Percentiles rank a stretch among this genome's conserved stretches.
Conservation (phyloP, 768 basidiomycete species). For the Naganishia antarctica region DNA sequence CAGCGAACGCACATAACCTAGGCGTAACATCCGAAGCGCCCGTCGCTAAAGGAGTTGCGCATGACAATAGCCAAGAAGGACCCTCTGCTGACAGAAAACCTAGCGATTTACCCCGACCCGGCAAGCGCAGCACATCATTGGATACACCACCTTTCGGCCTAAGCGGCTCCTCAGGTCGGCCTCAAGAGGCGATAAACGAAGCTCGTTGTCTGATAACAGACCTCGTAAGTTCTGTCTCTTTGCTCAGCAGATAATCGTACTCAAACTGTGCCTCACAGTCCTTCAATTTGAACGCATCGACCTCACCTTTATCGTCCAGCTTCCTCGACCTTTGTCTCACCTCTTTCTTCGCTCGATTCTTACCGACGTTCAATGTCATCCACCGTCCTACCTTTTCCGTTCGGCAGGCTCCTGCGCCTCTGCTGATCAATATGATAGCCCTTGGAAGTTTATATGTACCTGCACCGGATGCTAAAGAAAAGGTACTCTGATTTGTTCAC, state of each 20-base stretch:
- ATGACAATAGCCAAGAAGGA: not conserved
- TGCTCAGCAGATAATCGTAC: not conserved
- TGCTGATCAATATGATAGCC: slow-evolving; percentile 28
- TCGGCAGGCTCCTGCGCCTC: slow-evolving; percentile 6
- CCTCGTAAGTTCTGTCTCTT: slow-evolving; percentile 3
- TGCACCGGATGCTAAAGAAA: slow-evolving; percentile 18
- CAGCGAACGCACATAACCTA: too few relatives aligned
- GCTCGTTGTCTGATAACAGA: slow-evolving; percentile 24
- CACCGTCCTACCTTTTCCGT: slow-evolving; percentile 26
- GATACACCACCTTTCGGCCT: slow-evolving; percentile 1
- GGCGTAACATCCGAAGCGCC: too few relatives aligned
- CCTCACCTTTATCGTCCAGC: slow-evolving; percentile 17
- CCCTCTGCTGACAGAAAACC: not conserved
- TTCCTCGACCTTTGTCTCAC: slow-evolving; percentile 24
- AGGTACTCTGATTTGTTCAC: slow-evolving; percentile 2
- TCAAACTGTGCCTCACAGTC: slow-evolving; percentile 3
- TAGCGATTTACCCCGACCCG: not conserved
- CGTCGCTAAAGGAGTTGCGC: not conserved
- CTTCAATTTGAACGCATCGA: slow-evolving; percentile 20
- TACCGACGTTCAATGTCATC: slow-evolving; percentile 25
- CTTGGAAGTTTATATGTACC: slow-evolving; percentile 25
- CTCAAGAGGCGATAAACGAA: slow-evolving; percentile 28
- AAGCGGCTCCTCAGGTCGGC: slow-evolving; percentile 1
- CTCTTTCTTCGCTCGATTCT: slow-evolving; percentile 24
- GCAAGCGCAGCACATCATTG: not conserved